These are phyloP conservation scores for Linnemannia elongata DNA, from an alignment of 192 early-diverging fungal species.

Conservation along the genomic window DNA sequence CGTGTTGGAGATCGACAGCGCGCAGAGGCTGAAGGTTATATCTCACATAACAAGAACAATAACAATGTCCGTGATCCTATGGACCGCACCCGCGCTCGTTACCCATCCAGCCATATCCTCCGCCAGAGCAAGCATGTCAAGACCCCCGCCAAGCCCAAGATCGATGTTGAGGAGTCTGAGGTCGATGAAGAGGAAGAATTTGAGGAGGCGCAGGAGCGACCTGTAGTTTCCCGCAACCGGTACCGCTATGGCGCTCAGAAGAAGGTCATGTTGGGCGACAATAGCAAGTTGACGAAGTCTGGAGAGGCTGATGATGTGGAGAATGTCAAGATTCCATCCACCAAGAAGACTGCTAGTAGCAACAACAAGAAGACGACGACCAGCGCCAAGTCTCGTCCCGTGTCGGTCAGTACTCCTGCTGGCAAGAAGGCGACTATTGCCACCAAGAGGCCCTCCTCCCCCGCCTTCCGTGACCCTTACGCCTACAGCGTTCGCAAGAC, in stretches of 20 bases:
- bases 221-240: neutral
- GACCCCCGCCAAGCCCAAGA: neutral
- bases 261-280: neutral
- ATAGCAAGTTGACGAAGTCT: neutral
- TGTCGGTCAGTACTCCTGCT: neutral
- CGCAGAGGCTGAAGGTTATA: slow-evolving; percentile 2
- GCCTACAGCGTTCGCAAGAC: neutral
- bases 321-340: neutral
- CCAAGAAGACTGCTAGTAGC: neutral
- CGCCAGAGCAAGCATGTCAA: slow-evolving; percentile 27
- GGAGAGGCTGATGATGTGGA: neutral
- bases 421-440: neutral
- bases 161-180: neutral
- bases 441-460: too few relatives aligned
- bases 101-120: slow-evolving; percentile 15
- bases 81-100: neutral
- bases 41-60: too few relatives aligned
- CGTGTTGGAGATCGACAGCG: neutral
- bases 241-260: neutral
- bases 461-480: neutral
- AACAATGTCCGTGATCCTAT: neutral
- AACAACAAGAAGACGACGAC: neutral
- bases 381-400: neutral
- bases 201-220: neutral
- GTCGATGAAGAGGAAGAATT: neutral